A percentile compares a stretch with the other conserved stretches of the same genome.
These are phyloP conservation scores for Tubosaeta brunneosetosa DNA, from an alignment of 768 basidiomycete species.

Conservation along the genomic window DNA sequence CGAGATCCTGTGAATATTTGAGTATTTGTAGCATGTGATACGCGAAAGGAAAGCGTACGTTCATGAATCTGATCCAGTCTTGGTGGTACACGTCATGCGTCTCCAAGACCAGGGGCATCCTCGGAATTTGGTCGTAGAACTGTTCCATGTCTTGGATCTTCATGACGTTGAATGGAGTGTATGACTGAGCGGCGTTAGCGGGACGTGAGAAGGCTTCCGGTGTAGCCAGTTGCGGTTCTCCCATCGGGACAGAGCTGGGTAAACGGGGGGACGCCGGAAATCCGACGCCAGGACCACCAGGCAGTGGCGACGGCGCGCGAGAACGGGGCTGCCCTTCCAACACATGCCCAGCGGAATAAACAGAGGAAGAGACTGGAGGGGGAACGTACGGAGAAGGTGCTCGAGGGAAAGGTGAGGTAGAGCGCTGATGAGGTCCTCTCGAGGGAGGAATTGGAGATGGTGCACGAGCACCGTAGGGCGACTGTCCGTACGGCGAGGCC, in stretches of 20 bases:
- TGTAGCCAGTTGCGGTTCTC: slow-evolving; percentile 41
- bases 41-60: slow-evolving; percentile 43
- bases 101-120: slow-evolving; percentile 67
- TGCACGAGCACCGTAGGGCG: slow-evolving; percentile 26
- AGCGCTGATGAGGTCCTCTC: slow-evolving; percentile 18
- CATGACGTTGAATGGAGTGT: slow-evolving; percentile 63
- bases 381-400: slow-evolving; percentile 28
- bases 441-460: slow-evolving; percentile 28
- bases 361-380: slow-evolving; percentile 14
- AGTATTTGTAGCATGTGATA: not conserved
- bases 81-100: slow-evolving; percentile 74
- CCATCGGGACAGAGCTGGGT: slow-evolving; percentile 11
- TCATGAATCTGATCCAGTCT: slow-evolving; percentile 79
- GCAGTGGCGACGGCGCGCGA: slow-evolving; percentile 53
- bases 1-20: slow-evolving; percentile 52
- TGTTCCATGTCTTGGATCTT: slow-evolving; percentile 77
- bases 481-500: slow-evolving; percentile 29
- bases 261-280: slow-evolving; percentile 30
- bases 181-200: slow-evolving; percentile 61
- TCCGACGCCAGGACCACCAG: slow-evolving; percentile 32
- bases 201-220: slow-evolving; percentile 76
- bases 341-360: slow-evolving; percentile 57
- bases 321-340: slow-evolving; percentile 49
- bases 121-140: slow-evolving; percentile 59
- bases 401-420: slow-evolving; percentile 30